Evolutionary conservation across 164 flowering plant species (phyloP), one percentile per base, ranked within the genome.

Genomic region (Vitis riparia): DNA sequence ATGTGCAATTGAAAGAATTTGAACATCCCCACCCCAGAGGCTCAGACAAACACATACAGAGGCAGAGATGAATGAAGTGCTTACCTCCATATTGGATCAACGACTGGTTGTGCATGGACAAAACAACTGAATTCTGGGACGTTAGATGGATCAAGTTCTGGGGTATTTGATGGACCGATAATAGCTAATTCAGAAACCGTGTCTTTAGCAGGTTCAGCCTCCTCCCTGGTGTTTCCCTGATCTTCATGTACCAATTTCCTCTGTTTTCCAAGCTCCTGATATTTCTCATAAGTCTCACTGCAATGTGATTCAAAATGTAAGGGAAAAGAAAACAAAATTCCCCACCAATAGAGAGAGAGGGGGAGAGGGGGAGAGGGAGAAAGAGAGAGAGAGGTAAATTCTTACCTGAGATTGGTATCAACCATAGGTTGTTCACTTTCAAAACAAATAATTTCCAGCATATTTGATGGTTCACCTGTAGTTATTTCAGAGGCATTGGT

Each of bases 321-420:
- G 44, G 44, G 44, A 37, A 37, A 37, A 6, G 7, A 37, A 37
- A 37, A 3, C 5, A 37, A 3, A 37, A 3, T 37, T 6, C 44
- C 7, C 44, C 44, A 71, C 9, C 23, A 55, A 51, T 10, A 52
- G 58, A 47, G 14, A 27, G 50, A 44, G 57, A 65, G n/a, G 7
- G 57, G 63, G 8, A 23, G 27, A 23, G 27, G 27, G 27, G 27
- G 27, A 23, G 27, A 23, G 27, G 27, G 7, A 10, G 12, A 12
- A 11, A 47, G 14, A 27, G 50, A 44, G 60, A 65, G n/a, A 49
- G 7, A 58, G 63, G 8, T 2, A 37, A 5, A n/a, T 10, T 10
- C 71, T 55, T 65, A 85, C 93, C 86, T 81, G 91, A 91, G 87
- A 19, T 77, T 30, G 5, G 91, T 86, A 51, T 83, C 74, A 55